Conservation (phyloP, 108 stramenopile genomes). For the Nannochloropsis gaditana region DNA sequence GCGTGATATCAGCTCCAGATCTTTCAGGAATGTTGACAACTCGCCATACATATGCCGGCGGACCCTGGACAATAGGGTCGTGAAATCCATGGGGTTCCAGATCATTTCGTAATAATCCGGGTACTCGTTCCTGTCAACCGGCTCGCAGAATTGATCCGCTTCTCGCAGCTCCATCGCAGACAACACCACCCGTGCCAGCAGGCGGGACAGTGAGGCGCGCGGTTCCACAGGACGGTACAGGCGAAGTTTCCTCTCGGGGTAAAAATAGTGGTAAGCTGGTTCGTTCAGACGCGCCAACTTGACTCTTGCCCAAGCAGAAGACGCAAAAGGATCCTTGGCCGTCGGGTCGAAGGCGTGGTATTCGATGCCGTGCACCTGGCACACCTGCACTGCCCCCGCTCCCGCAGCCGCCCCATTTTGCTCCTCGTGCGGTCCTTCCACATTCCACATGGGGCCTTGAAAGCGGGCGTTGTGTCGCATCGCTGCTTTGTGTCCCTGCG, state of each 20-base stretch:
- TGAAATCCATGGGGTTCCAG: not conserved
- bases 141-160: conserved; percentile 19
- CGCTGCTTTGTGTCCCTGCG: not conserved
- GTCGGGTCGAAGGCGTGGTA: not conserved
- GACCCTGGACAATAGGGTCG: not conserved
- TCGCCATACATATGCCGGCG: conserved; percentile 11
- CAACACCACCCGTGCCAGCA: not conserved
- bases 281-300: not conserved
- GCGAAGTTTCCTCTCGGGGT: not conserved
- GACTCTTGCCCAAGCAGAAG: not conserved
- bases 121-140: not conserved
- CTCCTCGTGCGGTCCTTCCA: not conserved
- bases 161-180: conserved; percentile 1
- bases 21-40: not conserved
- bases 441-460: conserved; percentile 3
- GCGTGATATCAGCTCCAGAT: not conserved
- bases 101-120: not conserved
- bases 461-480: not conserved
- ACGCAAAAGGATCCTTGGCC: conserved; percentile 5
- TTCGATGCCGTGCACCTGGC: not conserved
- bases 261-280: conserved; percentile 7
- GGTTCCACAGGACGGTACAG: not conserved
- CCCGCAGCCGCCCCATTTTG: not conserved
- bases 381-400: conserved; percentile 2
- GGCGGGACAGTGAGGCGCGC: not conserved